Evolutionary conservation across 306 rosid species (phyloP).

Genomic region (Prunus campanulata): DNA sequence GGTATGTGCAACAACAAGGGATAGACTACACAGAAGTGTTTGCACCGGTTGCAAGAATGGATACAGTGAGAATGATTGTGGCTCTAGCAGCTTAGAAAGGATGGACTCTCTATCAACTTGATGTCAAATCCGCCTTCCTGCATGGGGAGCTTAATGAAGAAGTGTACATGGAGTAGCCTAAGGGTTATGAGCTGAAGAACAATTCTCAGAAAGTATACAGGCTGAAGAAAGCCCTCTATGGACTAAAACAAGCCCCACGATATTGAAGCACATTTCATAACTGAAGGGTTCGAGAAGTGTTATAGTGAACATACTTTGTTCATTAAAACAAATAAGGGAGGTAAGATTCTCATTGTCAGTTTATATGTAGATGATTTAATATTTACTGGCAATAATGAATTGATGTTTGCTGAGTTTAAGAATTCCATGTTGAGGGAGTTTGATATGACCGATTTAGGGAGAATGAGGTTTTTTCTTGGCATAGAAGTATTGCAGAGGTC

Average conservation of each 20-base stretch:
- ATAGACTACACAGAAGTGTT: not conserved
- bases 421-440: not conserved
- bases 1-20: not conserved
- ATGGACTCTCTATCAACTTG: not conserved
- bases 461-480: not conserved
- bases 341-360: not conserved
- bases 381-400: not conserved
- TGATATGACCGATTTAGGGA: not conserved
- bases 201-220: not conserved
- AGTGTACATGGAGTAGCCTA: not conserved
- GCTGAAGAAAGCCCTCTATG: not conserved
- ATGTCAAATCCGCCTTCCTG: not conserved
- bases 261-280: not conserved
- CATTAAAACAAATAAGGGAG: not conserved
- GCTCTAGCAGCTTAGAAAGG: not conserved
- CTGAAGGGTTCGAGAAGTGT: not conserved
- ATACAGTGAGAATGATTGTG: not conserved
- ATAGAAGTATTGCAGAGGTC: not conserved
- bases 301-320: not conserved
- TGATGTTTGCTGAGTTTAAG: not conserved
- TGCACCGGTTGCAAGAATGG: not conserved
- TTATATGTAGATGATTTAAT: not conserved
- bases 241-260: not conserved
- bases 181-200: not conserved
- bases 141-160: not conserved